Evolutionary conservation across 495 filamentous ascomycete species (phyloP).

Genomic region (Lindgomyces ingoldianus): DNA sequence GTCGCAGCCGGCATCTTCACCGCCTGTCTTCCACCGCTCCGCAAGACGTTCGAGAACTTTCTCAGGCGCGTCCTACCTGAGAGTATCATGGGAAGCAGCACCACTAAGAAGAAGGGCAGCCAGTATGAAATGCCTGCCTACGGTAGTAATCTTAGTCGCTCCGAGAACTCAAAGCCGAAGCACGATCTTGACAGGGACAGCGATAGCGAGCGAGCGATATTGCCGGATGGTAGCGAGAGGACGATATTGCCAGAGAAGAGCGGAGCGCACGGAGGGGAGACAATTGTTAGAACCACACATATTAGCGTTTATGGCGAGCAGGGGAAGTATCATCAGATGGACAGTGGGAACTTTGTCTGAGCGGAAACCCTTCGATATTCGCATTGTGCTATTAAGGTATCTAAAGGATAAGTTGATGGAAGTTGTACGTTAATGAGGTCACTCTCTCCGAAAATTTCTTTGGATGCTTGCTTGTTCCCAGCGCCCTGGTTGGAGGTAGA

Average conservation of each 20-base stretch:
- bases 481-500: background rate
- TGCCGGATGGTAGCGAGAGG: background rate
- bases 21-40: slow-evolving; percentile 14
- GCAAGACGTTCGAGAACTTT: slow-evolving; percentile 18
- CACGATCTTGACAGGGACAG: slow-evolving; percentile 3
- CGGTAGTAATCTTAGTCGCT: background rate
- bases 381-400: too few relatives aligned
- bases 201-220: slow-evolving; percentile 11
- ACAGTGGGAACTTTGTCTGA: background rate
- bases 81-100: background rate
- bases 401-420: too few relatives aligned
- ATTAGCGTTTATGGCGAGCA: background rate
- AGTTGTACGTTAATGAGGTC: too few relatives aligned
- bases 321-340: background rate
- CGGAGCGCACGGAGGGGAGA: background rate
- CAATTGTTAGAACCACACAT: background rate
- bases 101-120: background rate
- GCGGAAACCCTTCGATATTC: too few relatives aligned
- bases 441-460: too few relatives aligned
- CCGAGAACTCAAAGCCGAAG: background rate
- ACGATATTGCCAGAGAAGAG: background rate
- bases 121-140: background rate
- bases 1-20: slow-evolving; percentile 9
- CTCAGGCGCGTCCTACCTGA: slow-evolving; percentile 12
- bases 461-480: too few relatives aligned